Evolutionary conservation across 176 grass and related monocot genomes (phyloP).

Genomic region (maize (Zea mays)): Zm-B73-REFERENCE-NAM-5.0 NC_050101.1:169327001-169327500

Average conservation of each 20-base stretch:
- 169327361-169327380: constrained; percentile 61
- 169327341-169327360: constrained; percentile 63
- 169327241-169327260: constrained; percentile 24
- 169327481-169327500: constrained; percentile 58
- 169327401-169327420: constrained; percentile 64
- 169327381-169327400: constrained; percentile 55
- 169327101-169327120: constrained; percentile 35
- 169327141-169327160: constrained; percentile 36
- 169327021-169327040: constrained; percentile 38
- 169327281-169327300: constrained; percentile 15
- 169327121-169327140: constrained; percentile 23
- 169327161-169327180: constrained; percentile 24
- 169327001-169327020: constrained; percentile 38
- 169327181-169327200: constrained; percentile 23
- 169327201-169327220: neutral
- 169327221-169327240: neutral
- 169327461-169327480: constrained; percentile 18
- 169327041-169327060: constrained; percentile 43
- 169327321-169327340: constrained; percentile 52
- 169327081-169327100: constrained; percentile 44
- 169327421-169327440: constrained; percentile 60
- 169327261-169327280: constrained; percentile 21
- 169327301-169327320: constrained; percentile 43
- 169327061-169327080: constrained; percentile 40
- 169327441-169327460: constrained; percentile 43